These are phyloP conservation scores for Castanospermum australe DNA, from an alignment of 306 rosid genomes.

Conservation along the genomic window DNA sequence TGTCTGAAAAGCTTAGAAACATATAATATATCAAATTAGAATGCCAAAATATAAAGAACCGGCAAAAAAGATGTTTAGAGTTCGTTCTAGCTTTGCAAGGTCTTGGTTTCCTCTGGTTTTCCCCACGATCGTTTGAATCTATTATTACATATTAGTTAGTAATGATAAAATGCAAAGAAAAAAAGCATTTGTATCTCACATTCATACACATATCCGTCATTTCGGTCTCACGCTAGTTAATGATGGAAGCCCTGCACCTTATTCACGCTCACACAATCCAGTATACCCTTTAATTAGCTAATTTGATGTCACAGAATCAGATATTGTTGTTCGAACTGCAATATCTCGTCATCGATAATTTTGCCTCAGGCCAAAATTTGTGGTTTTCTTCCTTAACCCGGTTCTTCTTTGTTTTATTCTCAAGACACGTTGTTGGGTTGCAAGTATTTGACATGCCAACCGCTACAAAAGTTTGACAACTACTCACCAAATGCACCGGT, in stretches of 20 bases:
- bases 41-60: not conserved
- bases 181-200: not conserved
- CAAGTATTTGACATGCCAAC: constrained; percentile 2
- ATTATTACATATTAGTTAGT: not conserved
- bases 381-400: not conserved
- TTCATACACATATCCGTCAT: not conserved
- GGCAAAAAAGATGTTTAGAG: not conserved
- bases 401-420: not conserved
- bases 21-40: not conserved
- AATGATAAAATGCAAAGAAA: not conserved
- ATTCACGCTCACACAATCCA: not conserved
- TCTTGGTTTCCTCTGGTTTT: not conserved
- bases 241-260: not conserved
- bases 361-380: not conserved
- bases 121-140: not conserved
- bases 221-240: not conserved
- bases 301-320: not conserved
- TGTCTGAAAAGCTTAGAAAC: not conserved
- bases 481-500: not conserved
- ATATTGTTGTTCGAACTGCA: not conserved
- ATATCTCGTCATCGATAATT: not conserved
- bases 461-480: not conserved
- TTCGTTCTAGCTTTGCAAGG: not conserved
- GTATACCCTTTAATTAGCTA: not conserved
- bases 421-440: not conserved